phyloP scores from a whole-genome alignment of 805 yeast species.

The Lachancea lanzarotensis region DNA sequence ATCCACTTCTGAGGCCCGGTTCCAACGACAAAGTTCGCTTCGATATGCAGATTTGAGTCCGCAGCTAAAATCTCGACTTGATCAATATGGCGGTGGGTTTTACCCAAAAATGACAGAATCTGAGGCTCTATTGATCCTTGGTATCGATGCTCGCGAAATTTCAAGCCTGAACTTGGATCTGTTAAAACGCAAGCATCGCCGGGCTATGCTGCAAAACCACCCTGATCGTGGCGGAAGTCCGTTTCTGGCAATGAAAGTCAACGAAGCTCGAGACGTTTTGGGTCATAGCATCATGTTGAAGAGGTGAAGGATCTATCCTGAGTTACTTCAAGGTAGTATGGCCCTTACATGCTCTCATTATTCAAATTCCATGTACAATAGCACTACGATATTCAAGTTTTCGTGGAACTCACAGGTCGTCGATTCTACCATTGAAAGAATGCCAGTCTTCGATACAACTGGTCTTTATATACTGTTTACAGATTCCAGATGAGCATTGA shows the following conservation, averaged over 20 bases:
- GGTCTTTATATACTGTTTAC: too few relatives aligned
- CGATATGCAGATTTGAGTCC: conserved; percentile 14
- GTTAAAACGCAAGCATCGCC: conserved; percentile 75
- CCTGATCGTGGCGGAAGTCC: conserved; percentile 95
- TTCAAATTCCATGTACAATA: too few relatives aligned
- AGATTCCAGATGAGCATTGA: too few relatives aligned
- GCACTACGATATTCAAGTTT: too few relatives aligned
- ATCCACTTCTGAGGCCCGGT: conserved; percentile 4
- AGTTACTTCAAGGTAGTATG: too few relatives aligned
- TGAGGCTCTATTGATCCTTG: conserved; percentile 62
- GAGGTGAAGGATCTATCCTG: too few relatives aligned
- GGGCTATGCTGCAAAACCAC: conserved; percentile 81
- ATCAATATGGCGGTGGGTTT: conserved; percentile 54
- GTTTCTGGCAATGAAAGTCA: conserved; percentile 80
- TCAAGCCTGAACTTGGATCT: conserved; percentile 40
- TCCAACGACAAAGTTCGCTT: conserved; percentile 11
- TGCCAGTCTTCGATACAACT: too few relatives aligned
- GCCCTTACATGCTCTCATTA: too few relatives aligned
- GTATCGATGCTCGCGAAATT: conserved; percentile 51
- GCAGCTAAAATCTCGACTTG: conserved; percentile 13
- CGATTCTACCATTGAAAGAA: too few relatives aligned
- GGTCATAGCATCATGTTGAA: conserved; percentile 19
- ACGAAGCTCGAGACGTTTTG: conserved; percentile 82
- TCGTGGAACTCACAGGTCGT: too few relatives aligned
- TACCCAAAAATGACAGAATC: conserved; percentile 56